phyloP scores from a whole-genome alignment of 768 basidiomycete genomes.

The button mushroom (Agaricus bisporus) region DNA sequence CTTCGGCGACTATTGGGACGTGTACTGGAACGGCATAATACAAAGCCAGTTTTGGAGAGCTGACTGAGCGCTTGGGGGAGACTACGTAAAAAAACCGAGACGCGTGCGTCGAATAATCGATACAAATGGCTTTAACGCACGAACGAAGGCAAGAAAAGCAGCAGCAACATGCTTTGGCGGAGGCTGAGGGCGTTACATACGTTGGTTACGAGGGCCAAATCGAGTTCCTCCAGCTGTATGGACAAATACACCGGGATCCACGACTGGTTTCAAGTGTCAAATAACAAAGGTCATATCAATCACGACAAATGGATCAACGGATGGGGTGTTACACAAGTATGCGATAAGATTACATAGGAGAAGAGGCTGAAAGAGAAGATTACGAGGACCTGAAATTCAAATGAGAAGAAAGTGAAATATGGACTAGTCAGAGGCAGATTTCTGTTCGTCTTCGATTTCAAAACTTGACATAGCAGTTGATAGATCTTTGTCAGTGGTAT shows the following conservation, averaged over 20 bases:
- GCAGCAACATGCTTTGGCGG: no score
- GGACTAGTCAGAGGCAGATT: neutral
- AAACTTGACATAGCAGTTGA: slow-evolving; percentile 4
- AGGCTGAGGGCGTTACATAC: neutral
- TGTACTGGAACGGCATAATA: no score
- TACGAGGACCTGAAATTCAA: neutral
- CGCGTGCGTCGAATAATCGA: no score
- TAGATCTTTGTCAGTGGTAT: slow-evolving; percentile 1
- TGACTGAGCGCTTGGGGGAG: no score
- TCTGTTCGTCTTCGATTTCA: neutral
- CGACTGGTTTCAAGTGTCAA: neutral
- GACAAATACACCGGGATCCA: neutral
- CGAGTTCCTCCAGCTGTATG: neutral
- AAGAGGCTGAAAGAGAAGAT: neutral
- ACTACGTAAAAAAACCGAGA: no score
- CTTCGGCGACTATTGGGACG: no score
- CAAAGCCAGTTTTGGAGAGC: no score
- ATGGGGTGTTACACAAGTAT: neutral
- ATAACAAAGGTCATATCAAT: neutral
- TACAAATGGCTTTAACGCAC: no score
- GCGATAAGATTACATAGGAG: slow-evolving; percentile 1
- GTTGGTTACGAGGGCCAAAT: slow-evolving; percentile 1
- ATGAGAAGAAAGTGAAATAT: neutral
- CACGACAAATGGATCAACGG: neutral
- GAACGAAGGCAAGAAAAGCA: no score